phyloP scores from a whole-genome alignment of 495 filamentous ascomycete genomes.

The Paragyromitra xinjiangensis region DNA sequence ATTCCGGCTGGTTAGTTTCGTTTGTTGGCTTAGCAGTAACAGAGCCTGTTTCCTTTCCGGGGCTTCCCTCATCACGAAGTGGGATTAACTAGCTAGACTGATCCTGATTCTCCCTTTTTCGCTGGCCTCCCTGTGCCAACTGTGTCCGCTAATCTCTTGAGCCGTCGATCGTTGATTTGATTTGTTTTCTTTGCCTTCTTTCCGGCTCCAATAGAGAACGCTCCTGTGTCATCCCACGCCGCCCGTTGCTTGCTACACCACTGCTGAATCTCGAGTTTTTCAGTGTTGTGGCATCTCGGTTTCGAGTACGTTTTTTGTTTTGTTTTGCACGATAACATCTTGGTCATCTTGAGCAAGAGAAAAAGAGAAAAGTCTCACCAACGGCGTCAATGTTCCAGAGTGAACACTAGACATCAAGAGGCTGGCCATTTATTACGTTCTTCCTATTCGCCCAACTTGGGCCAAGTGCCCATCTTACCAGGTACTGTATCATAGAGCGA shows the following conservation, averaged over 20 bases:
- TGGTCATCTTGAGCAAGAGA: slow-evolving; percentile 30
- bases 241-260: slow-evolving; percentile 51
- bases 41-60: slow-evolving; percentile 53
- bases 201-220: slow-evolving; percentile 49
- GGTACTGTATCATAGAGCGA: slow-evolving; percentile 37
- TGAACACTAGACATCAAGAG: slow-evolving; percentile 20
- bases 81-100: slow-evolving; percentile 47
- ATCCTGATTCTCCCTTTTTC: slow-evolving; percentile 44
- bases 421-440: slow-evolving; percentile 39
- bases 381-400: slow-evolving; percentile 37
- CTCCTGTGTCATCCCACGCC: slow-evolving; percentile 54
- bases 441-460: slow-evolving; percentile 1
- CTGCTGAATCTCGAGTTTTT: slow-evolving; percentile 51
- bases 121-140: slow-evolving; percentile 41
- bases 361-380: slow-evolving; percentile 32
- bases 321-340: slow-evolving; percentile 46
- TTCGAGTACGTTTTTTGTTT: slow-evolving; percentile 49
- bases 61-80: slow-evolving; percentile 53
- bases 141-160: slow-evolving; percentile 52
- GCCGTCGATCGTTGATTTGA: slow-evolving; percentile 55
- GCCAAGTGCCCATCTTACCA: slow-evolving; percentile 30
- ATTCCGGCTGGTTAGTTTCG: slow-evolving; percentile 54
- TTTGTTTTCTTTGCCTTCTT: slow-evolving; percentile 51
- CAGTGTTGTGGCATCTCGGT: slow-evolving; percentile 43
- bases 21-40: slow-evolving; percentile 49